Conservation (phyloP, 2,329 filamentous ascomycete genomes). For the Claviceps sp. region DNA sequence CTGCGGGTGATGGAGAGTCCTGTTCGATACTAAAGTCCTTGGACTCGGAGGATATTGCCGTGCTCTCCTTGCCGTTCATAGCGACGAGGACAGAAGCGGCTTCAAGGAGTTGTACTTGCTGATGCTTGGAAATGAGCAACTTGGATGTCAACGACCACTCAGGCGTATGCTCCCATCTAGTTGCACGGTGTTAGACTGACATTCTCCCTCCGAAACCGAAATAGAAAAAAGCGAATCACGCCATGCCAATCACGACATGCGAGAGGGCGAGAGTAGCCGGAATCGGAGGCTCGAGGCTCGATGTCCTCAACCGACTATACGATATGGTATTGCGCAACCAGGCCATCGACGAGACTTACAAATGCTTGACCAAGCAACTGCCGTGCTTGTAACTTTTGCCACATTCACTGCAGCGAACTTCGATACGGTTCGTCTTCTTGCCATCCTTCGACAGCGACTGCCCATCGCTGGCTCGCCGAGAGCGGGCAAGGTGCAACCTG, state of each 20-base stretch:
- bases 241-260: neutral
- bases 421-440: conserved; percentile 68
- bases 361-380: conserved; percentile 99
- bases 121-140: conserved; percentile 96
- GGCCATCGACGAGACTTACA: conserved; percentile 62
- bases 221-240: neutral
- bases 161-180: conserved; percentile 97
- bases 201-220: neutral
- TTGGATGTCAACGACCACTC: conserved; percentile 97
- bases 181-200: conserved; percentile 5
- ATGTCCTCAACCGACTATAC: neutral
- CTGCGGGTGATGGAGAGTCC: conserved; percentile 69
- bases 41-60: conserved; percentile 49
- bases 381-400: conserved; percentile 99
- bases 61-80: conserved; percentile 56
- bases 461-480: conserved; percentile 67
- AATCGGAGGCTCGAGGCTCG: neutral
- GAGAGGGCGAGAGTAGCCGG: neutral
- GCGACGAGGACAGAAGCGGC: conserved; percentile 89
- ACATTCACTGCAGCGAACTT: conserved; percentile 93
- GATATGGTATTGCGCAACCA: conserved; percentile 11
- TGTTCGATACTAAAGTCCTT: conserved; percentile 63
- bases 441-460: conserved; percentile 71
- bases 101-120: conserved; percentile 94
- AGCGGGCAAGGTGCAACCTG: conserved; percentile 34